A percentile compares a stretch with the other conserved stretches of the same genome.
phyloP scores from a whole-genome alignment of 1,284 basidiomycete species.

The Fereydounia khargensis region DNA sequence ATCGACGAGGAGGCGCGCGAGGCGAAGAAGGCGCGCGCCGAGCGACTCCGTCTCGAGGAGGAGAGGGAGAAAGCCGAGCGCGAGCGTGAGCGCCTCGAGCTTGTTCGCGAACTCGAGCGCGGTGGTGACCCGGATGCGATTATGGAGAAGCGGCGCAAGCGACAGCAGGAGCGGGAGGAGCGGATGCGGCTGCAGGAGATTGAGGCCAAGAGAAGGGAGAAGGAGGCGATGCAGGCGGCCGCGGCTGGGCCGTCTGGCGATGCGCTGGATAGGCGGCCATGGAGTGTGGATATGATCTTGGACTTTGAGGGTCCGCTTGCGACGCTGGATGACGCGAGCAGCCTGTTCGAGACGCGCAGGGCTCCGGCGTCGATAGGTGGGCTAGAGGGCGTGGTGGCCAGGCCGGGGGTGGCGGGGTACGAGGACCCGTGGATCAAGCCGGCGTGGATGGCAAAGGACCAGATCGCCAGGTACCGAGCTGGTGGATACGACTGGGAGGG shows the following conservation, averaged over 20 bases:
- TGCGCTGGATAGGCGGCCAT: slow-evolving; percentile 13
- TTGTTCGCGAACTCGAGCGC: slow-evolving; percentile 44
- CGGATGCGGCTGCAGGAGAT: slow-evolving; percentile 14
- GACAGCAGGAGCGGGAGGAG: slow-evolving; percentile 34
- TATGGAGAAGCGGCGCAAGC: slow-evolving; percentile 28
- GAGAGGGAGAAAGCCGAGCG: slow-evolving; percentile 36
- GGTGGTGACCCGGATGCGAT: slow-evolving; percentile 42
- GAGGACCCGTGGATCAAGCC: slow-evolving; percentile 47
- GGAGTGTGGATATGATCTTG: slow-evolving; percentile 36
- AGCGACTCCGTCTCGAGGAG: slow-evolving; percentile 37
- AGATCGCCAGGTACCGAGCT: slow-evolving; percentile 37
- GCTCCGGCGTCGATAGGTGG: slow-evolving; percentile 33
- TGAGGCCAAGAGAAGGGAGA: slow-evolving; percentile 15
- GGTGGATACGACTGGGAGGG: slow-evolving; percentile 48
- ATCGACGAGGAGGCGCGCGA: slow-evolving; percentile 35
- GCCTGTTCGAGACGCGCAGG: slow-evolving; percentile 27
- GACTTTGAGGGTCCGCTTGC: slow-evolving; percentile 51
- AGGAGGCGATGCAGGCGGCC: slow-evolving; percentile 14
- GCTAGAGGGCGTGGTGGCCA: slow-evolving; percentile 15
- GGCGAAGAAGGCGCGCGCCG: slow-evolving; percentile 35
- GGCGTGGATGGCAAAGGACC: slow-evolving; percentile 19
- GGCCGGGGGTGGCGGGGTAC: slow-evolving; percentile 29
- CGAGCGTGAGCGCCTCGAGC: slow-evolving; percentile 40
- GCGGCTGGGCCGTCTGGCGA: slow-evolving; percentile 3
- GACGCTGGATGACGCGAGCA: slow-evolving; percentile 35